These are phyloP conservation scores for Barbatosphaeria neglecta DNA, from an alignment of 495 filamentous ascomycete species.

Conservation along the genomic window DNA sequence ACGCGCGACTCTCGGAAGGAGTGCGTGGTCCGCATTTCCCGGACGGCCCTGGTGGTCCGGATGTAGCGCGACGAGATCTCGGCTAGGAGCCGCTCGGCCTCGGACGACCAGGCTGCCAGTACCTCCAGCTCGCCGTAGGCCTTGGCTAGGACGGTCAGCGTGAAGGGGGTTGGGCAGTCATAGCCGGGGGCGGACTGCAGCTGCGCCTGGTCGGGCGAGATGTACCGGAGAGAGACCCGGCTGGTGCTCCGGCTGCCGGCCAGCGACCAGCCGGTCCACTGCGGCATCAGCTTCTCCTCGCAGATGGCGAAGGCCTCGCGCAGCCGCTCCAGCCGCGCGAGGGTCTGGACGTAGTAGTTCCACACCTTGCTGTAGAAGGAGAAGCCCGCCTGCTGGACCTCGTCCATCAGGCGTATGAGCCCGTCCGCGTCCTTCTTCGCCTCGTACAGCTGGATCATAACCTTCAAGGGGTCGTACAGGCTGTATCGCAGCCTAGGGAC, in stretches of 20 bases:
- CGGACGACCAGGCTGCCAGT: slow-evolving; percentile 19
- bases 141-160: slow-evolving; percentile 24
- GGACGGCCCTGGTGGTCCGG: slow-evolving; percentile 21
- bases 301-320: slow-evolving; percentile 52
- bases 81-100: slow-evolving; percentile 8
- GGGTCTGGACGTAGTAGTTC: slow-evolving; percentile 46
- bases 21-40: background rate
- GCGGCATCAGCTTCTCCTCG: slow-evolving; percentile 61
- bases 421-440: slow-evolving; percentile 30
- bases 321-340: slow-evolving; percentile 29
- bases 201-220: slow-evolving; percentile 26
- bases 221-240: slow-evolving; percentile 3
- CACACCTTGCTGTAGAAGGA: slow-evolving; percentile 49
- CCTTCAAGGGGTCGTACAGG: slow-evolving; percentile 42
- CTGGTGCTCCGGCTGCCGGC: slow-evolving; percentile 9
- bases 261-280: slow-evolving; percentile 58
- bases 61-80: slow-evolving; percentile 7
- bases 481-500: slow-evolving; percentile 45
- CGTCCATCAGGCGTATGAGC: slow-evolving; percentile 35
- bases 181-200: slow-evolving; percentile 14
- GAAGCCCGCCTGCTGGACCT: slow-evolving; percentile 52
- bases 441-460: slow-evolving; percentile 49
- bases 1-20: background rate
- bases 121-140: slow-evolving; percentile 27
- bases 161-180: slow-evolving; percentile 26